These are phyloP conservation scores for Boletellus ananiceps DNA, from an alignment of 768 basidiomycete genomes.

Conservation along the genomic window DNA sequence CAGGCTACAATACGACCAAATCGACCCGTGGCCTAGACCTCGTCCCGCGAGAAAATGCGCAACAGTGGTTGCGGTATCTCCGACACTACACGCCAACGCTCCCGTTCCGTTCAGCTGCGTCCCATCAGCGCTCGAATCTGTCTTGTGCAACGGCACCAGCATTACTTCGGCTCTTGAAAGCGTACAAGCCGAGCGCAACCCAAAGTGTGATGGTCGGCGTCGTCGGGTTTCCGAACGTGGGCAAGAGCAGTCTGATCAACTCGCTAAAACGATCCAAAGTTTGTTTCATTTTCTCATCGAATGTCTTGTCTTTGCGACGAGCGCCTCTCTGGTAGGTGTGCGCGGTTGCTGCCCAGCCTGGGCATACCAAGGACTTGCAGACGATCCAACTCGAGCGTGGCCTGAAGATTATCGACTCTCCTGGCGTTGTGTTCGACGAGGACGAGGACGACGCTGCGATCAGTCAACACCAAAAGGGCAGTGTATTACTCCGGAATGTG, in stretches of 20 bases:
- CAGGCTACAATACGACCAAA: background rate
- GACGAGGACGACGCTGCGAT: constrained; percentile 48
- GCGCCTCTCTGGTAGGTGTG: constrained; percentile 54
- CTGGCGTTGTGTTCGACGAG: constrained; percentile 95
- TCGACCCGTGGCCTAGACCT: constrained; percentile 53
- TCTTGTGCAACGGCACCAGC: constrained; percentile 73
- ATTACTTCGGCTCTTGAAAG: constrained; percentile 78
- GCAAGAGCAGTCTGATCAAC: constrained; percentile 93
- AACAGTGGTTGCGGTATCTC: constrained; percentile 87
- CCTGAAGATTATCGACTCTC: constrained; percentile 89
- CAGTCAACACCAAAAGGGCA: constrained; percentile 44
- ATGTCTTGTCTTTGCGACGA: background rate
- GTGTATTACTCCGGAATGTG: constrained; percentile 80
- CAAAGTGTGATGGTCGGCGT: constrained; percentile 83
- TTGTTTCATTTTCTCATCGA: constrained; percentile 6
- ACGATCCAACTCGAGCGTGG: constrained; percentile 90
- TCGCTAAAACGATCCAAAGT: constrained; percentile 83
- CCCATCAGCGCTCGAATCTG: constrained; percentile 76
- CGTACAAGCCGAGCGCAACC: constrained; percentile 61
- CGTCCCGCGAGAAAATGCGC: constrained; percentile 82
- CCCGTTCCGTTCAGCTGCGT: constrained; percentile 79
- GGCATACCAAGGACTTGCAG: constrained; percentile 90
- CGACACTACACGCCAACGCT: constrained; percentile 90
- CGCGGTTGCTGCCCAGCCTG: constrained; percentile 89
- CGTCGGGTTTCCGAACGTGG: constrained; percentile 96